Conservation (phyloP, 139 green algal species). For the Pseudopediastrum boryanum region DNA sequence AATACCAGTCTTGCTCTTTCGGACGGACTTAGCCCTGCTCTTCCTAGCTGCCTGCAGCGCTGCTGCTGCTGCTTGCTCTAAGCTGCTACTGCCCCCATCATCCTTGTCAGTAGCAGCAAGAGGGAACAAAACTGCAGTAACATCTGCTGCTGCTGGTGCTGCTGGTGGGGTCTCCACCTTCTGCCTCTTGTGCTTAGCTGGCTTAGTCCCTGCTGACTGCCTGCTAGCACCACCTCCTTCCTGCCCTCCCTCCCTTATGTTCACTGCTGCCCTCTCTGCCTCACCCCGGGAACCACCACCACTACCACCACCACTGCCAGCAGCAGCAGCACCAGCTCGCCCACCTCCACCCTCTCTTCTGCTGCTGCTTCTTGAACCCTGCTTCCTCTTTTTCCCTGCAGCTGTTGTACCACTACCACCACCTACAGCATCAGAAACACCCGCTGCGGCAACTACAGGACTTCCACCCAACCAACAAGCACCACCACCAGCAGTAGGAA, state of each 20-base stretch:
- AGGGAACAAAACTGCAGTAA: background rate
- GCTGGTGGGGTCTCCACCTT: background rate
- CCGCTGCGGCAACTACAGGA: too few relatives aligned
- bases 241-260: too few relatives aligned
- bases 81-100: background rate
- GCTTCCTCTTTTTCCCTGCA: too few relatives aligned
- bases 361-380: too few relatives aligned
- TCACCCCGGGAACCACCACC: background rate
- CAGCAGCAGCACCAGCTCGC: conserved; percentile 8
- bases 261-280: background rate
- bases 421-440: too few relatives aligned
- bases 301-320: background rate
- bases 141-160: background rate
- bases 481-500: too few relatives aligned
- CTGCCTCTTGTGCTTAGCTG: background rate
- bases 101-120: background rate
- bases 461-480: too few relatives aligned
- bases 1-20: conserved; percentile 10
- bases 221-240: too few relatives aligned
- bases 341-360: too few relatives aligned
- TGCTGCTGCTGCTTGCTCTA: background rate
- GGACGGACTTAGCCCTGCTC: conserved; percentile 2
- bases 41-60: background rate
- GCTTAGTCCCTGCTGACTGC: too few relatives aligned
- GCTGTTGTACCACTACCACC: too few relatives aligned